Base-by-base conservation (phyloP, 768 basidiomycete genomes). In the Galerina marginata region DNA sequence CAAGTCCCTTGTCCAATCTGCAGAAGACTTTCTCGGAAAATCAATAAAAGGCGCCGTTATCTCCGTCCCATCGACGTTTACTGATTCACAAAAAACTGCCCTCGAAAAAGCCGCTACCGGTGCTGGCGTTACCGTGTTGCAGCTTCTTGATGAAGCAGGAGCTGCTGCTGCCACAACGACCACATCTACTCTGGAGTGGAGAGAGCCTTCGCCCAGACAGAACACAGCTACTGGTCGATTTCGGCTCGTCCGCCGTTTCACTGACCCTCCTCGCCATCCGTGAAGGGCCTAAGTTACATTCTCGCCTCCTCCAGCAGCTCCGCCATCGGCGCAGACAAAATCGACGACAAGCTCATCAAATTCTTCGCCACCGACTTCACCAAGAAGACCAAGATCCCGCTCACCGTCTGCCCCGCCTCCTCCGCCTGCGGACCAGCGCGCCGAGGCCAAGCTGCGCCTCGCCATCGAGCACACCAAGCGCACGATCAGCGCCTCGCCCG, bases 321-420 rank as follows among this genome's bases (percentile, higher is more conserved):
- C 38, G 66, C 71, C 26, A 72, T 90, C 46, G 87, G 89, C 5
- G 92, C 89, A 0, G 84, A 91, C 64, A 81, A 84, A 60, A 86
- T 96, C 68, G 93, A 95, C 75, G 85, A 86, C 60, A 85, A 88
- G 69, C 83, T 98, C 43, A 87, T 97, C 77, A 89, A 90, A 61
- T 92, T 92, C 80, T 97, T 99, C 74, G 88, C 92, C 54, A 88
- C 94, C 71, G 96, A 99, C 64, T 99, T 99, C 75, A 92, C 92
- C 51, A 99, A 98, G 78, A 99, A 97, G 80, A 95, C 91, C 15
- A 94, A 93, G 74, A 84, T 84, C 23, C 77, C 88, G 0, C 80
- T 97, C 44, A 76, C 82, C 9, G 81, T 94, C 14, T 85, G 80
- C 55, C 88, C 89, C 1, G 77, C 89, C 5, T 78, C 90, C 37